Percentiles rank a stretch among this genome's conserved stretches.
phyloP scores from a whole-genome alignment of 2,329 filamentous ascomycete species.

The Ophiostoma novo-ulmi region DNA sequence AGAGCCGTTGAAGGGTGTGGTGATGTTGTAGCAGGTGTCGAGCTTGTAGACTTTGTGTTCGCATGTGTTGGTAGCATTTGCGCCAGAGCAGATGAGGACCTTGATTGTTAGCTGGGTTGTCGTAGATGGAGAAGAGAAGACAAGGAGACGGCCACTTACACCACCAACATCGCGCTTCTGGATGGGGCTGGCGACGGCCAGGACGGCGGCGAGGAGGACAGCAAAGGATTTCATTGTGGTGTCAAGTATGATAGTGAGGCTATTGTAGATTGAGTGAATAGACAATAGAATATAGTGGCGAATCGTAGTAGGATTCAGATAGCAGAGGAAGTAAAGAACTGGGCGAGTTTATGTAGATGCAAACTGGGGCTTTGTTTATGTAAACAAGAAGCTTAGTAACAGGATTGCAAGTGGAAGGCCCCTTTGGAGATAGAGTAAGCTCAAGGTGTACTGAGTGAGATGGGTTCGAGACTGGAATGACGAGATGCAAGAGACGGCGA shows the following conservation, averaged over 20 bases:
- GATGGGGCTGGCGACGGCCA: constrained; percentile 30
- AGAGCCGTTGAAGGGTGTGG: constrained; percentile 34
- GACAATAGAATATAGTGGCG: neutral
- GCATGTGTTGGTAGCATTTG: constrained; percentile 47
- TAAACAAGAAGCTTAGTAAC: constrained; percentile 6
- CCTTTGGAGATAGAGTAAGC: neutral
- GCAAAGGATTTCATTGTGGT: constrained; percentile 25
- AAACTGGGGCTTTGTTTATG: constrained; percentile 3
- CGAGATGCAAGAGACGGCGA: neutral
- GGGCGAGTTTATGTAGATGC: constrained; percentile 8
- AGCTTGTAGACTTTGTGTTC: constrained; percentile 41
- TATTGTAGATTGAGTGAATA: neutral
- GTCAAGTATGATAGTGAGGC: neutral
- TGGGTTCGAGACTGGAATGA: neutral
- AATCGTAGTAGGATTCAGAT: neutral
- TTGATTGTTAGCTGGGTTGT: constrained; percentile 27
- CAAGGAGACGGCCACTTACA: constrained; percentile 36
- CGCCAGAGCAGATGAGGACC: constrained; percentile 48
- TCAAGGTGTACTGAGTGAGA: neutral
- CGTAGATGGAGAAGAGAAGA: neutral
- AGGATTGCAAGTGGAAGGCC: neutral
- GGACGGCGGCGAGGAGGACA: constrained; percentile 20
- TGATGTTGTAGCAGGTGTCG: constrained; percentile 44
- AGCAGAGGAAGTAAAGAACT: neutral
- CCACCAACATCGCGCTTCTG: constrained; percentile 43